Percentiles rank a stretch among this genome's conserved stretches.
Evolutionary conservation across 2,329 filamentous ascomycete species (phyloP).

Genomic region (Capronia coronata): DNA sequence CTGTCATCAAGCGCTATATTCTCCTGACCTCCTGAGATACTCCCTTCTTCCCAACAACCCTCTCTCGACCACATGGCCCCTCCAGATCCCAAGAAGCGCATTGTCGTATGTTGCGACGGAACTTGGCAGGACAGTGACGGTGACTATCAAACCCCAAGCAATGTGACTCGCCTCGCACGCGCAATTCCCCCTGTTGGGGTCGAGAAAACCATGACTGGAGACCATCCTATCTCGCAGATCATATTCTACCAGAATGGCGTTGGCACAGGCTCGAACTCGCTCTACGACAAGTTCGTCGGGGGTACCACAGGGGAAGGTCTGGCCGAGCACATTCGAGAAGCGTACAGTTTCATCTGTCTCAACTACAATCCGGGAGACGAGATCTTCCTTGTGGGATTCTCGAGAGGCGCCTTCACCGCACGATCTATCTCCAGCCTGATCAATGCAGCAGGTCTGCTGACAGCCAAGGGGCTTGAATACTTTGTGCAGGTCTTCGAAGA

Average conservation of each 20-base stretch:
- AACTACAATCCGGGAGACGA: conserved; percentile 36
- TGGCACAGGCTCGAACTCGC: conserved; percentile 28
- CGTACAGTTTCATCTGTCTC: conserved; percentile 32
- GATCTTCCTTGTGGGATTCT: conserved; percentile 36
- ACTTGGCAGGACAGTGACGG: conserved; percentile 34
- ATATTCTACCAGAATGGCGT: conserved; percentile 35
- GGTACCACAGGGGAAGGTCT: conserved; percentile 28
- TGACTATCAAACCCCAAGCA: conserved; percentile 31
- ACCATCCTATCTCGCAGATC: conserved; percentile 29
- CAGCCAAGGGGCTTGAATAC: conserved; percentile 25
- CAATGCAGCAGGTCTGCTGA: conserved; percentile 32
- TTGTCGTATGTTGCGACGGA: conserved; percentile 34
- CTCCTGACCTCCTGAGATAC: too few relatives aligned
- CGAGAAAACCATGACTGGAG: conserved; percentile 21
- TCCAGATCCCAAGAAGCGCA: conserved; percentile 27
- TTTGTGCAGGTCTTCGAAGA: conserved; percentile 28
- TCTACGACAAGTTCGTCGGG: conserved; percentile 30
- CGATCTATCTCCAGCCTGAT: conserved; percentile 35
- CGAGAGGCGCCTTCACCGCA: conserved; percentile 36
- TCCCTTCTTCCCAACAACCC: too few relatives aligned
- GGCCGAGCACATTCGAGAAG: conserved; percentile 28
- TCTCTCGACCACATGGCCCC: too few relatives aligned
- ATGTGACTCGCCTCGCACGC: conserved; percentile 33
- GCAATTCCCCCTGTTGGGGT: conserved; percentile 29
- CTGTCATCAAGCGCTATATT: too few relatives aligned